phyloP scores from a whole-genome alignment of 2,329 filamentous ascomycete genomes.

The Colletotrichum endophyticum region DNA sequence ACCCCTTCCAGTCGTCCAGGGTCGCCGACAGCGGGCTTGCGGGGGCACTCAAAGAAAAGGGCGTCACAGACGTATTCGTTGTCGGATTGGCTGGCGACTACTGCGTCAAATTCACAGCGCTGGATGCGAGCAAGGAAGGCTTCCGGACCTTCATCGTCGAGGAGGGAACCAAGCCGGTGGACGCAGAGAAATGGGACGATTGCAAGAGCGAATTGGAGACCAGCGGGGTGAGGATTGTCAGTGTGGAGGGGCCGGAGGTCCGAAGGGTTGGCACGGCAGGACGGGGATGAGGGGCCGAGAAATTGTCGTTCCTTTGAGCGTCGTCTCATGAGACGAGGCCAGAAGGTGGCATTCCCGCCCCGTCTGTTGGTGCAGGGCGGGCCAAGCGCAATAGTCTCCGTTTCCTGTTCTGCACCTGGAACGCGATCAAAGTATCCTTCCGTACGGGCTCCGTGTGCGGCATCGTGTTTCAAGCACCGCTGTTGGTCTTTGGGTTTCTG shows the following conservation, averaged over 20 bases:
- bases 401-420: not conserved
- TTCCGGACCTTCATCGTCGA: slow-evolving; percentile 79
- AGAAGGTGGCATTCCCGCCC: not conserved
- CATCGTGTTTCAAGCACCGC: not conserved
- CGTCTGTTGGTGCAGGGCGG: not conserved
- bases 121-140: slow-evolving; percentile 77
- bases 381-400: not conserved
- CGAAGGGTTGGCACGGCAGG: slow-evolving; percentile 40
- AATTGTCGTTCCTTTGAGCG: not conserved
- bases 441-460: not conserved
- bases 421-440: slow-evolving; percentile 4
- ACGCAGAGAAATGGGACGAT: slow-evolving; percentile 62
- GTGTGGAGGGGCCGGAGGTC: slow-evolving; percentile 60
- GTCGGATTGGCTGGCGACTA: slow-evolving; percentile 89
- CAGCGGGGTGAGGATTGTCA: slow-evolving; percentile 68
- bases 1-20: slow-evolving; percentile 71
- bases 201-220: slow-evolving; percentile 58
- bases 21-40: slow-evolving; percentile 70
- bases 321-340: not conserved
- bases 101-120: slow-evolving; percentile 83
- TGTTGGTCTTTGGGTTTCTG: not conserved
- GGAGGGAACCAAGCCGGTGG: slow-evolving; percentile 79
- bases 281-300: slow-evolving; percentile 4
- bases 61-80: slow-evolving; percentile 80
- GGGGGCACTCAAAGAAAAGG: slow-evolving; percentile 55